Conservation (phyloP, 2,329 filamentous ascomycete genomes). For the Pseudodiploospora longispora region DNA sequence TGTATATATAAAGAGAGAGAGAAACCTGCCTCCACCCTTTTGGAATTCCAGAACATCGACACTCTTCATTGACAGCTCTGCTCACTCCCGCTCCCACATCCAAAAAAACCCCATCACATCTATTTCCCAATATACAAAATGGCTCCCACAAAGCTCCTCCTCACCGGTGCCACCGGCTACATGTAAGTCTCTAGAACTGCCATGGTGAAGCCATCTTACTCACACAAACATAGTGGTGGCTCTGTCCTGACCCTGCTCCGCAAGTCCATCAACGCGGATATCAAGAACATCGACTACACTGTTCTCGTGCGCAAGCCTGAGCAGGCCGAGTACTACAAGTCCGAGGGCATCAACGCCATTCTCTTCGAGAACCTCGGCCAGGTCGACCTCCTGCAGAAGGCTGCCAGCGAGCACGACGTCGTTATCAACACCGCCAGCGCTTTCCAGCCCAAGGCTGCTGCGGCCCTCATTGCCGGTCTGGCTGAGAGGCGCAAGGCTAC, state of each 20-base stretch:
- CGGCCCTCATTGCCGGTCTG: conserved; percentile 35
- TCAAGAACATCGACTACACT: conserved; percentile 13
- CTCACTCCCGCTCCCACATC: no score
- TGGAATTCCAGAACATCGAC: no score
- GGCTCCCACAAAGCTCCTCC: conserved; percentile 15
- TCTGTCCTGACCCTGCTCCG: conserved; percentile 16
- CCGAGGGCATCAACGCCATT: conserved; percentile 14
- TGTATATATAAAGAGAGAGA: no score
- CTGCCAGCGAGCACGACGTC: conserved; percentile 21
- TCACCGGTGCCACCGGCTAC: conserved; percentile 21
- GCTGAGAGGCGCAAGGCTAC: conserved; percentile 26
- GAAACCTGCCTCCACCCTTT: no score
- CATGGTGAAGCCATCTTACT: not conserved
- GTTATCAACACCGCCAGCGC: conserved; percentile 36
- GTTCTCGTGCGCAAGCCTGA: conserved; percentile 19
- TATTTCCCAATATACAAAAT: conserved; percentile 1
- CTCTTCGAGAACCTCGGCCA: conserved; percentile 18
- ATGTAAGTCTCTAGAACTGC: conserved; percentile 9
- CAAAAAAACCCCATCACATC: no score
- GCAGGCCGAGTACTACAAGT: conserved; percentile 15
- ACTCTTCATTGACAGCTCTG: no score
- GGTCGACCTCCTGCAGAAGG: conserved; percentile 10
- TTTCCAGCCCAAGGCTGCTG: conserved; percentile 27
- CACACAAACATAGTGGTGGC: conserved; percentile 15
- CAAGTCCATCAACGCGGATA: conserved; percentile 11